Conservation (phyloP, 768 basidiomycete genomes). For the Lentinula detonsa region DNA sequence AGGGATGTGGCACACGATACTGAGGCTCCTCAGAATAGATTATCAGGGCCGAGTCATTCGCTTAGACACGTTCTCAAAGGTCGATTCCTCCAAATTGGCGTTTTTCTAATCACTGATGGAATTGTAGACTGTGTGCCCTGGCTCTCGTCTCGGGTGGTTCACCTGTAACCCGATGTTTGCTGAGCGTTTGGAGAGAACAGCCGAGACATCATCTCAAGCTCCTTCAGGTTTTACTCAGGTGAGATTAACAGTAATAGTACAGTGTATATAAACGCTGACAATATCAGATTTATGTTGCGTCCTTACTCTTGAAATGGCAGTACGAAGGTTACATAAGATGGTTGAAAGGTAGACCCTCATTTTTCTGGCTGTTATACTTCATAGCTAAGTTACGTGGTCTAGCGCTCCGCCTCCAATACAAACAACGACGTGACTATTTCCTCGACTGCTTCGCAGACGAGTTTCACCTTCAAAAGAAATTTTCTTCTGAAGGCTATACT, state of each 20-base stretch:
- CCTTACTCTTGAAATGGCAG: slow-evolving; percentile 61
- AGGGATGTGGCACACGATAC: slow-evolving; percentile 5
- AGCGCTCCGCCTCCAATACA: slow-evolving; percentile 54
- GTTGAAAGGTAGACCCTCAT: slow-evolving; percentile 50
- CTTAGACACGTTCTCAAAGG: slow-evolving; percentile 78
- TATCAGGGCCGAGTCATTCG: slow-evolving; percentile 81
- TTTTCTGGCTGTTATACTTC: not conserved
- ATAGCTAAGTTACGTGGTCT: not conserved
- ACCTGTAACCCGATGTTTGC: slow-evolving; percentile 73
- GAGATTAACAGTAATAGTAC: not conserved
- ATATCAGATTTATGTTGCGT: slow-evolving; percentile 45
- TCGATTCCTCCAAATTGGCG: slow-evolving; percentile 9
- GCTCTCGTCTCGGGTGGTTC: slow-evolving; percentile 74
- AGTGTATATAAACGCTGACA: slow-evolving; percentile 1
- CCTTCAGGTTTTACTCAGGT: slow-evolving; percentile 73
- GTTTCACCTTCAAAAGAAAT: slow-evolving; percentile 47
- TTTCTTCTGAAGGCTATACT: slow-evolving; percentile 22
- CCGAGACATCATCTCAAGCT: slow-evolving; percentile 63
- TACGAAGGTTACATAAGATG: slow-evolving; percentile 71
- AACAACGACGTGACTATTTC: slow-evolving; percentile 51
- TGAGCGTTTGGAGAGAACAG: slow-evolving; percentile 64
- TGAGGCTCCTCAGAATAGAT: slow-evolving; percentile 41
- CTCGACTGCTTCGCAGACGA: slow-evolving; percentile 58
- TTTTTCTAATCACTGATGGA: not conserved
- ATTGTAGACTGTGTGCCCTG: slow-evolving; percentile 68